Base-by-base conservation (phyloP, 805 yeast species). In the Saturnispora diversa region DNA sequence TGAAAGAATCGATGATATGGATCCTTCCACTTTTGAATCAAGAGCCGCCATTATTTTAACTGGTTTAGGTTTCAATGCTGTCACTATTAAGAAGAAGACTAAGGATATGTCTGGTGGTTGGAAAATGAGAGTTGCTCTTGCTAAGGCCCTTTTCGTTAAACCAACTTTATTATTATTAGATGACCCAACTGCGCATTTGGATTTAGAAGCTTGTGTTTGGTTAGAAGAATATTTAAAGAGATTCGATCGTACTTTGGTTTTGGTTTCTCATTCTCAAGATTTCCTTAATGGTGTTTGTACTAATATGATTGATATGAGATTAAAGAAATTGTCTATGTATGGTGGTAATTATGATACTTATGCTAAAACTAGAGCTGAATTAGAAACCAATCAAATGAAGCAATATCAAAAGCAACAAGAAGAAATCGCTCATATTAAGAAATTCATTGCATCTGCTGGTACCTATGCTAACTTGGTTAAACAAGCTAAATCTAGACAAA, bases 71-170 rank as follows among this genome's bases (percentile, higher is more conserved):
- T 92, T 92, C 80, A 84, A 84, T 66, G 58, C 82, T 43, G 66
- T 67, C 51, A 90, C 97, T 43, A 90, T 92, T 58, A 72, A 75
- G 61, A 92, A 92, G 75, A 82, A 80, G 68, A 92, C 98, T 57
- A 88, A 86, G 67, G 97, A 92, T 61, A 92, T 92, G 98, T 86
- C 97, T 60, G 98, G 98, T 77, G 98, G 98, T 63, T 92, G 98
- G 98, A 87, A 87, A 73, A 92, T 92, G 98, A 86, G 98, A 70
- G 98, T 92, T 47, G 97, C 98, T 33, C 73, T 92, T 48, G 95
- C 96, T 46, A 92, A 92, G 68, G 98, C 98, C 23, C 74, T 92
- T 54, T 92, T 92, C 72, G 97, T 92, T 52, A 90, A 92, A 72
- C 98, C 98, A 60, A 88, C 97, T 38, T 69, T 92, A 54, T 72